phyloP scores from a whole-genome alignment of 2,329 filamentous ascomycete genomes.

The Kalmusia sp. region DNA sequence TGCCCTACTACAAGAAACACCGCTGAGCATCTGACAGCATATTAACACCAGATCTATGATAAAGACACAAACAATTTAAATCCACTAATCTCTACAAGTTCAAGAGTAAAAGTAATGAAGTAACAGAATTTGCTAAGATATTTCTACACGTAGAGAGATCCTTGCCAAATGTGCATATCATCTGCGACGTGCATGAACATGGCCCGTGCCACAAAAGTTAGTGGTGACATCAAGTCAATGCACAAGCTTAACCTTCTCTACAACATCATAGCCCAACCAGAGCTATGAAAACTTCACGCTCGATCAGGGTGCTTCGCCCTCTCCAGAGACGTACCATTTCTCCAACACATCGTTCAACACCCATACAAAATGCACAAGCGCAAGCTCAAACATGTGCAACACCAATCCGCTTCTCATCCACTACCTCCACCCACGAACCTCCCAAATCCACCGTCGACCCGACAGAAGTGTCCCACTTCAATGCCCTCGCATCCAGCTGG shows the following conservation, averaged over 20 bases:
- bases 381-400: background rate
- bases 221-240: slow-evolving; percentile 17
- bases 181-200: slow-evolving; percentile 9
- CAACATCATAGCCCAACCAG: too few species aligned
- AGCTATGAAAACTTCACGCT: slow-evolving; percentile 8
- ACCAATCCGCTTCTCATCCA: slow-evolving; percentile 24
- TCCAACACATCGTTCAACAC: background rate
- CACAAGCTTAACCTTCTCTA: slow-evolving; percentile 2
- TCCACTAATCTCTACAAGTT: too few species aligned
- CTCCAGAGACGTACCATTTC: background rate
- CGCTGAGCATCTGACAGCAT: too few species aligned
- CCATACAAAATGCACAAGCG: background rate
- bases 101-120: too few species aligned
- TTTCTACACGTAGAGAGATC: background rate
- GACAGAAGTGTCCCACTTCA: slow-evolving; percentile 92
- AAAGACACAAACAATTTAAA: too few species aligned
- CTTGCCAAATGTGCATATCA: slow-evolving; percentile 30
- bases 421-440: slow-evolving; percentile 19
- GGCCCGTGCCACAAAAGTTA: slow-evolving; percentile 15
- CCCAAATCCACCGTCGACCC: slow-evolving; percentile 67
- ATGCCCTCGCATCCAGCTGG: slow-evolving; percentile 89
- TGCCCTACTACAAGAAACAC: too few species aligned
- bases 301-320: slow-evolving; percentile 1
- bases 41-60: too few species aligned
- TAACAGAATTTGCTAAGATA: background rate